These are phyloP conservation scores for Phlyctochytrium bullatum DNA, from an alignment of 192 early-diverging fungal species.

Conservation along the genomic window DNA sequence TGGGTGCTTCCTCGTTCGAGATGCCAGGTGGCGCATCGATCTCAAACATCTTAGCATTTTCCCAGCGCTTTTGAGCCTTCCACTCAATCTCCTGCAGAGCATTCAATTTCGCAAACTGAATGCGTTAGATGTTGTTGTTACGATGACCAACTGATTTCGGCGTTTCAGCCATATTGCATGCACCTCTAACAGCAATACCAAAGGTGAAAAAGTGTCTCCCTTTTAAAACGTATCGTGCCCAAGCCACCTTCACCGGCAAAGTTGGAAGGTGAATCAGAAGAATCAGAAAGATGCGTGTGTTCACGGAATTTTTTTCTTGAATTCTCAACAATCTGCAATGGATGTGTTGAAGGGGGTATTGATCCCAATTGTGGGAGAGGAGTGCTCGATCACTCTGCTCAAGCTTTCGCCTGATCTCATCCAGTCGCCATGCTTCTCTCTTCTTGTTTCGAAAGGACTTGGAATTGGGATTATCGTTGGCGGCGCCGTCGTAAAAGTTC, in stretches of 20 bases:
- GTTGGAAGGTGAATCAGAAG: too few species aligned
- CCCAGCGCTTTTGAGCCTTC: constrained; percentile 77
- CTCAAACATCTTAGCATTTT: constrained; percentile 74
- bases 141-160: neutral
- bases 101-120: constrained; percentile 24
- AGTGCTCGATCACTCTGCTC: constrained; percentile 67
- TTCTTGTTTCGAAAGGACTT: constrained; percentile 84
- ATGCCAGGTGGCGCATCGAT: constrained; percentile 72
- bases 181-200: too few species aligned
- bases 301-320: neutral
- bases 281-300: too few species aligned
- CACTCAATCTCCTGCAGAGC: constrained; percentile 55
- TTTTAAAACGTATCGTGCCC: neutral
- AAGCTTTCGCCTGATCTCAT: constrained; percentile 64
- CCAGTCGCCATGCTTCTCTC: constrained; percentile 75
- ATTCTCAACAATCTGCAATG: neutral
- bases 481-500: constrained; percentile 87
- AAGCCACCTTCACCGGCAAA: too few species aligned
- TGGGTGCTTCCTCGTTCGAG: constrained; percentile 69
- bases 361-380: constrained; percentile 73
- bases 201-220: too few species aligned
- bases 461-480: constrained; percentile 92
- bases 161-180: neutral
- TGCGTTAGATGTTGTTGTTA: neutral
- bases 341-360: neutral